Evolutionary conservation across 768 basidiomycete genomes (phyloP).

Genomic region (Lactarius sp.): DNA sequence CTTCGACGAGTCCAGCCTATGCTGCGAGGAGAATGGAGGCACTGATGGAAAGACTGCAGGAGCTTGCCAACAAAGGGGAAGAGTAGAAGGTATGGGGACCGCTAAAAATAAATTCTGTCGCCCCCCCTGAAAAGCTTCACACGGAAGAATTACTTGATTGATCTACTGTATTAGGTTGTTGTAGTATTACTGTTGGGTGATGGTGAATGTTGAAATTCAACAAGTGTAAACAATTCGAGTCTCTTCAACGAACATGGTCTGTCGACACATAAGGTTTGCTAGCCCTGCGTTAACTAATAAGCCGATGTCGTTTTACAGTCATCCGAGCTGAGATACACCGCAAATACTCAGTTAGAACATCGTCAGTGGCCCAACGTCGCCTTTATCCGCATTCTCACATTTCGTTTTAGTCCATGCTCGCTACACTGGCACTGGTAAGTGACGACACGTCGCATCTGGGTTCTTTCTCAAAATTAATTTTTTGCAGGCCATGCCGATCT

Average conservation of each 20-base stretch:
- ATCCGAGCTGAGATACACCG: conserved; percentile 91
- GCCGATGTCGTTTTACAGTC: conserved; percentile 44
- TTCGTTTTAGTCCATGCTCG: conserved; percentile 76
- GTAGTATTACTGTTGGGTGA: neutral
- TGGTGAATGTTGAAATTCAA: neutral
- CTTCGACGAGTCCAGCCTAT: conserved; percentile 15
- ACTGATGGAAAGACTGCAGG: conserved; percentile 12
- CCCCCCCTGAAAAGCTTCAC: too few species aligned
- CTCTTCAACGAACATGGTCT: conserved; percentile 11
- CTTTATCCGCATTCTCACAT: conserved; percentile 20
- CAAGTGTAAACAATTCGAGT: conserved; percentile 9
- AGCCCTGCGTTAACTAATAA: neutral
- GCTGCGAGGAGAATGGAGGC: conserved; percentile 4
- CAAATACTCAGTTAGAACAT: conserved; percentile 94
- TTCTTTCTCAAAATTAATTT: conserved; percentile 7
- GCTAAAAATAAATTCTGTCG: neutral
- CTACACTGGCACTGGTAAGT: conserved; percentile 90
- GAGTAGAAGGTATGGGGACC: neutral
- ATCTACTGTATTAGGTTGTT: neutral
- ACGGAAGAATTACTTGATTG: neutral
- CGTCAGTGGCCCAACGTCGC: conserved; percentile 47
- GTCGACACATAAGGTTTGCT: conserved; percentile 21
- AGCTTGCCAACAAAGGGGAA: neutral
- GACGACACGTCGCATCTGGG: neutral
- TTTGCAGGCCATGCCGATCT: conserved; percentile 85